These are phyloP conservation scores for Ceratocystis lukuohia DNA, from an alignment of 2,329 filamentous ascomycete species.

Conservation along the genomic window DNA sequence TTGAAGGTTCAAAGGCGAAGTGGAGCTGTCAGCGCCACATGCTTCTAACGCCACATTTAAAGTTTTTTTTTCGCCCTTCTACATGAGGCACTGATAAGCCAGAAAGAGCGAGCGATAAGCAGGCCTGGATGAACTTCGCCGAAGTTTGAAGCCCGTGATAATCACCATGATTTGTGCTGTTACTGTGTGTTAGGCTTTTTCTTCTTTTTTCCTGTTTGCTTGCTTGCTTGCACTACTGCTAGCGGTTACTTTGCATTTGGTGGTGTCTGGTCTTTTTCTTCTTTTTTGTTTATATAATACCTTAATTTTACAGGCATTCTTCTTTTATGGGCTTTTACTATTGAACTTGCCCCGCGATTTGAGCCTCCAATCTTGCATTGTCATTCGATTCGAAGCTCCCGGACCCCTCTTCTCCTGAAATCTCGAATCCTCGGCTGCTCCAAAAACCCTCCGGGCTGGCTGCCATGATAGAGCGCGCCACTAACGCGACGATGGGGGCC, in stretches of 20 bases:
- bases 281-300: not conserved
- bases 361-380: not conserved
- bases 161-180: not conserved
- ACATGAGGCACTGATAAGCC: not conserved
- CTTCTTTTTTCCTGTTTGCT: no score
- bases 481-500: constrained; percentile 6
- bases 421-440: not conserved
- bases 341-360: not conserved
- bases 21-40: not conserved
- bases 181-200: not conserved
- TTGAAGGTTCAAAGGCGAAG: not conserved
- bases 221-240: not conserved
- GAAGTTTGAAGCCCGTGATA: not conserved
- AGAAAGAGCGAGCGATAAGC: not conserved
- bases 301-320: not conserved
- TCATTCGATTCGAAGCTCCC: not conserved
- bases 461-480: constrained; percentile 20
- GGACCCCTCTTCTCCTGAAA: not conserved
- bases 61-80: not conserved
- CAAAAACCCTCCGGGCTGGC: not conserved
- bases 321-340: not conserved
- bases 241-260: not conserved
- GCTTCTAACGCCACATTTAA: not conserved
- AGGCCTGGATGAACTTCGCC: not conserved
- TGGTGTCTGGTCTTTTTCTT: not conserved